A percentile compares a stretch with the other conserved stretches of the same genome.
phyloP scores from a whole-genome alignment of 768 basidiomycete genomes.

The Phanerodontia chrysosporium region DNA sequence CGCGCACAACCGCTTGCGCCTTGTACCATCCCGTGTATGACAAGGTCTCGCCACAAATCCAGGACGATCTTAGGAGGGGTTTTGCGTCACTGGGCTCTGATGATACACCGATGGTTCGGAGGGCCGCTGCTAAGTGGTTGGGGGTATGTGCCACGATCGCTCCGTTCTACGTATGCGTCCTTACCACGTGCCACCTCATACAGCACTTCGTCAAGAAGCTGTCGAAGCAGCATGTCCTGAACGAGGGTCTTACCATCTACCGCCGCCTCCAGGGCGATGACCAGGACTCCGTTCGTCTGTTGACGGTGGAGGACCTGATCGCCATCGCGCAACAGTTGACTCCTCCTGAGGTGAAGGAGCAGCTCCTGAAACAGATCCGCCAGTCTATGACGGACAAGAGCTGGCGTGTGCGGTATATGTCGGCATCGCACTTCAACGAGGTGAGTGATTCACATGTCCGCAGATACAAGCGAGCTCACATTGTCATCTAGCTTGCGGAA shows the following conservation, averaged over 20 bases:
- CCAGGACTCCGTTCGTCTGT: conserved; percentile 93
- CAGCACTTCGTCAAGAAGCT: conserved; percentile 80
- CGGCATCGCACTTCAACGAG: conserved; percentile 95
- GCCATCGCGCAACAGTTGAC: conserved; percentile 82
- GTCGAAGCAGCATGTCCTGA: conserved; percentile 73
- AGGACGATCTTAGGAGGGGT: conserved; percentile 85
- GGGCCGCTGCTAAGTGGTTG: conserved; percentile 94
- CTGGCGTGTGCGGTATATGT: conserved; percentile 99
- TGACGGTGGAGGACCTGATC: conserved; percentile 95
- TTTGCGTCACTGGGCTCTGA: conserved; percentile 82
- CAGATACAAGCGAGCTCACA: too few species aligned
- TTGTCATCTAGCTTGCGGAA: conserved; percentile 94
- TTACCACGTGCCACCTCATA: conserved; percentile 2
- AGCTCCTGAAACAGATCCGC: conserved; percentile 83
- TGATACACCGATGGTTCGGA: conserved; percentile 97
- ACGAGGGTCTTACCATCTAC: conserved; percentile 89
- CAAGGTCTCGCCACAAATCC: conserved; percentile 64
- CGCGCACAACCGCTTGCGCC: conserved; percentile 91
- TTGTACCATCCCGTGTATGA: conserved; percentile 89
- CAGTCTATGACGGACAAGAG: conserved; percentile 91
- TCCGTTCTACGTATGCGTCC: too few species aligned
- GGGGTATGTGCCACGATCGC: conserved; percentile 61
- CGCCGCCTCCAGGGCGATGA: conserved; percentile 92
- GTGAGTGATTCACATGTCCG: conserved; percentile 36
- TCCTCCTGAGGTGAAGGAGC: conserved; percentile 87